Base-by-base conservation (phyloP, 208 protist species). In the Acanthamoeba castellanii region DNA sequence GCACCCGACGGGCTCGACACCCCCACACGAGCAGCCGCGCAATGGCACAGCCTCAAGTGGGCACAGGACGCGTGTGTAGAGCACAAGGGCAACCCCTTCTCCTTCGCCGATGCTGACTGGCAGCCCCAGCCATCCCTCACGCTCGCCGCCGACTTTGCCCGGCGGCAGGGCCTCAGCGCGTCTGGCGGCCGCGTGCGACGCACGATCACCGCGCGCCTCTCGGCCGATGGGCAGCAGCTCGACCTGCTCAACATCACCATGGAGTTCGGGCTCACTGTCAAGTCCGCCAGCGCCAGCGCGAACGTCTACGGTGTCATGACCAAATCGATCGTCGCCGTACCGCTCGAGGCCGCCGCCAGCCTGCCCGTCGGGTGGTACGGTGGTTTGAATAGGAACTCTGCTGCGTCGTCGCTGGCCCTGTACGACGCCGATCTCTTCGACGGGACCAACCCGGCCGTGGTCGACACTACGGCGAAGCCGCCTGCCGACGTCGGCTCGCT, bases 361-460 rank as follows among this genome's bases (percentile, higher is more conserved):
- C 42, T 82, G 8, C 74, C 74, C 74, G 34, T 32, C 13, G 74
- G 74, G 18, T 82, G 74, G 74, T 47, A 42, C 20, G 74, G 74
- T 32, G 32, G 18, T 5, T 32, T 82, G 32, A n/a, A 3, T 7
- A 13, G 30, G 42, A 11, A 34, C 20, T 8, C 20, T 0, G 22
- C 37, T 32, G n/a, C 14, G 34, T 16, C 32, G 74, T 25, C 37
- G 16, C 25, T 82, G 32, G 34, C 34, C 37, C 74, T 82, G 18
- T 82, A 82, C 22, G 74, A 82, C 74, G 74, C 74, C 20, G 74
- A 82, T 47, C 74, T 82, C 74, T 82, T 37, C 34, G 74, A 82
- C 37, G 37, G 74, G 13, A 82, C 74, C 34, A 11, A 30, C 74
- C 34, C 74, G 14, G 74, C 74, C 25, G 74, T 82, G 30, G 42